These are phyloP conservation scores for Collariella sp. DNA, from an alignment of 495 filamentous ascomycete genomes.

Conservation along the genomic window DNA sequence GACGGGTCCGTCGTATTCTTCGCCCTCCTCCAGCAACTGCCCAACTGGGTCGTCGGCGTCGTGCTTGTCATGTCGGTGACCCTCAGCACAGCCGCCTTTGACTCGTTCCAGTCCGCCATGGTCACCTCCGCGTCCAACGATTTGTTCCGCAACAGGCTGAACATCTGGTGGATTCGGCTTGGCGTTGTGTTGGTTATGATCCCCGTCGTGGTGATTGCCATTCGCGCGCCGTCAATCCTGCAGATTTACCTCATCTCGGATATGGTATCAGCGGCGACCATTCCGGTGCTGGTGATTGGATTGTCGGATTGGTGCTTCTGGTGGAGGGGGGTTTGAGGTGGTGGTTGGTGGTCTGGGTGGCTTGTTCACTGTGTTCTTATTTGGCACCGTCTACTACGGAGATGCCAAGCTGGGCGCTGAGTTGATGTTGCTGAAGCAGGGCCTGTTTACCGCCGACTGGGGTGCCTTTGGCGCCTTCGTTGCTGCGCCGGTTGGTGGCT, in stretches of 20 bases:
- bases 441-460: slow-evolving; percentile 65
- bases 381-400: slow-evolving; percentile 61
- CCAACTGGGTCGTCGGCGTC: slow-evolving; percentile 65
- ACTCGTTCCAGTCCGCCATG: slow-evolving; percentile 68
- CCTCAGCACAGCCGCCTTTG: slow-evolving; percentile 64
- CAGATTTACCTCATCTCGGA: slow-evolving; percentile 73
- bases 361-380: slow-evolving; percentile 65
- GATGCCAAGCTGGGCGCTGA: slow-evolving; percentile 53
- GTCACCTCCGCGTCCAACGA: slow-evolving; percentile 67
- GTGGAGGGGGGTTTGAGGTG: slow-evolving; percentile 67
- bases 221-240: slow-evolving; percentile 60
- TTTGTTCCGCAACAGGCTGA: slow-evolving; percentile 65
- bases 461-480: slow-evolving; percentile 71
- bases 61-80: slow-evolving; percentile 68
- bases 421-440: slow-evolving; percentile 59
- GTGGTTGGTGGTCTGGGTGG: slow-evolving; percentile 63
- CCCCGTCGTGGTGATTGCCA: slow-evolving; percentile 59
- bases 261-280: slow-evolving; percentile 58
- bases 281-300: slow-evolving; percentile 60
- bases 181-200: slow-evolving; percentile 59
- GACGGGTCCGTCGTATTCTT: slow-evolving; percentile 65
- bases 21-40: slow-evolving; percentile 57
- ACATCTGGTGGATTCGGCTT: slow-evolving; percentile 57
- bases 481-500: slow-evolving; percentile 61
- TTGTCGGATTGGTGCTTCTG: slow-evolving; percentile 55